phyloP scores from a whole-genome alignment of 2,329 filamentous ascomycete species.

The Delphinella strobiligena region DNA sequence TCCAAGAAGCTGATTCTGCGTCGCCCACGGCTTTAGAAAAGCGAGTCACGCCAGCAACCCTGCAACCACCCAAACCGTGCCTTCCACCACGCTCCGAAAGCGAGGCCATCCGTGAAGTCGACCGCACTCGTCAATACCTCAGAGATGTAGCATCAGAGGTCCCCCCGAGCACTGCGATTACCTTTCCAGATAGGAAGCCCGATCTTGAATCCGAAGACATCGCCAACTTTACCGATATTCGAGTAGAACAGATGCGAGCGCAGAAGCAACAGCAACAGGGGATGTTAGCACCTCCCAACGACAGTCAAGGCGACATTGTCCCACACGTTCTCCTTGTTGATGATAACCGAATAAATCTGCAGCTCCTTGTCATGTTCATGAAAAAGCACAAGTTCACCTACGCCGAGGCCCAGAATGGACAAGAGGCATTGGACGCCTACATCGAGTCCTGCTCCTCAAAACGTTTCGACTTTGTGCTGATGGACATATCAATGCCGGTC shows the following conservation, averaged over 20 bases:
- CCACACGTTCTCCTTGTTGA: slow-evolving; percentile 14
- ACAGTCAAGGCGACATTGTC: background rate
- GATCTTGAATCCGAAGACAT: slow-evolving; percentile 11
- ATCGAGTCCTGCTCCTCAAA: slow-evolving; percentile 9
- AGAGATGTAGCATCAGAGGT: background rate
- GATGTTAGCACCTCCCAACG: slow-evolving; percentile 3
- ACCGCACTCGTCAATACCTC: background rate
- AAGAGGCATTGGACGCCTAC: slow-evolving; percentile 31
- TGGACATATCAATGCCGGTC: slow-evolving; percentile 15
- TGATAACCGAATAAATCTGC: slow-evolving; percentile 15
- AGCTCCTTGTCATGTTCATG: slow-evolving; percentile 11
- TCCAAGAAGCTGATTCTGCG: background rate
- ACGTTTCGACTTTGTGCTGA: slow-evolving; percentile 15
- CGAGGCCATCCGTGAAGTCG: background rate
- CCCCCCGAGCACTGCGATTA: slow-evolving; percentile 4
- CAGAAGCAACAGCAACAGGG: background rate
- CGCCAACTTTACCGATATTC: slow-evolving; percentile 7
- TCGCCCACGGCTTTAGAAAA: background rate
- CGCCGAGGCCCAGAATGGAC: slow-evolving; percentile 28
- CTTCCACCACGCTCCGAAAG: background rate
- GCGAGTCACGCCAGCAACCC: background rate
- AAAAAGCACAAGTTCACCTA: slow-evolving; percentile 10
- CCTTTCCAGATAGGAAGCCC: slow-evolving; percentile 2
- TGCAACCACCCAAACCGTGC: background rate
- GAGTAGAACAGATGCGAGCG: slow-evolving; percentile 1